Conservation (phyloP, 768 basidiomycete genomes). For the Amanita rubescens region DNA sequence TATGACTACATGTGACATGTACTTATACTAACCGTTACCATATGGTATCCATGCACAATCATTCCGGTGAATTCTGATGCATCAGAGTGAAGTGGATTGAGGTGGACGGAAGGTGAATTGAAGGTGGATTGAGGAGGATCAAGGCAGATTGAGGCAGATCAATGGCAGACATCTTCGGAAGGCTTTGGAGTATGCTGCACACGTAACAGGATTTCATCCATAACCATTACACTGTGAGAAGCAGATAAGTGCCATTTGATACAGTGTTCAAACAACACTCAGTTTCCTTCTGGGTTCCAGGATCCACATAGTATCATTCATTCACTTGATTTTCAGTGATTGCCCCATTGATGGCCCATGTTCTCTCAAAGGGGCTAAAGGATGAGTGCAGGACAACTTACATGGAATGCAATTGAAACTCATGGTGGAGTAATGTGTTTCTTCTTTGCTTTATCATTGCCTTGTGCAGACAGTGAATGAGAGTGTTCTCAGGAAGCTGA, state of each 20-base stretch:
- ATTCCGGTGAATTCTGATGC: too few species aligned
- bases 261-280: conserved; percentile 7
- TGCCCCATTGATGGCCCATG: conserved; percentile 3
- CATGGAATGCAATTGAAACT: background rate
- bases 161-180: too few species aligned
- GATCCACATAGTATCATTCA: conserved; percentile 11
- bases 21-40: too few species aligned
- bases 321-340: conserved; percentile 4
- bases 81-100: too few species aligned
- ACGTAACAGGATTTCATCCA: too few species aligned
- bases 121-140: too few species aligned
- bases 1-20: too few species aligned
- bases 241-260: conserved; percentile 3
- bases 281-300: conserved; percentile 7
- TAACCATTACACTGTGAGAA: too few species aligned
- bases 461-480: conserved; percentile 1
- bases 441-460: background rate
- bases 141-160: too few species aligned
- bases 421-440: background rate
- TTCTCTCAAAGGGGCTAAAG: background rate
- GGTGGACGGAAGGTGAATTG: too few species aligned
- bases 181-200: too few species aligned
- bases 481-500: background rate
- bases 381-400: background rate
- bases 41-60: too few species aligned